A percentile compares a stretch with the other conserved stretches of the same genome.
phyloP scores from a whole-genome alignment of 345 rosid genomes.

The Rubroshorea leprosula region DNA sequence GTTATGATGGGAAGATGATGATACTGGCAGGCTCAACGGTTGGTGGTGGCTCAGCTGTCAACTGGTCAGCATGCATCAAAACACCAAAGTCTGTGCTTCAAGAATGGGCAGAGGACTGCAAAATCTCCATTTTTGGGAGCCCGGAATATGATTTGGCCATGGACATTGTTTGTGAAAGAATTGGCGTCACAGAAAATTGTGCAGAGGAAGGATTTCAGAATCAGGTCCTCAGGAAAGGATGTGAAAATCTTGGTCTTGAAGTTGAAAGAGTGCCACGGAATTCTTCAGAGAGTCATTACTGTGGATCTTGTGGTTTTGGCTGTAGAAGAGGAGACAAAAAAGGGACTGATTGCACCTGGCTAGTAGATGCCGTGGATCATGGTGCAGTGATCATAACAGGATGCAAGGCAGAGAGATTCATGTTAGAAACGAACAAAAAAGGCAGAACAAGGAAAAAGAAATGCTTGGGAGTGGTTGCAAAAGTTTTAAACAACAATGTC shows the following conservation, averaged over 20 bases:
- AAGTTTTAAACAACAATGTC: constrained; percentile 3
- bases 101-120: constrained; percentile 43
- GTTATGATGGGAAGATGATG: constrained; percentile 31
- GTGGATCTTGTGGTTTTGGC: constrained; percentile 52
- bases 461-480: constrained; percentile 30
- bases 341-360: constrained; percentile 53
- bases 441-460: constrained; percentile 23
- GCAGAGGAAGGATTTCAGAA: constrained; percentile 45
- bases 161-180: constrained; percentile 38
- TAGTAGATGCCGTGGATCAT: constrained; percentile 43
- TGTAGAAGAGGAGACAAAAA: constrained; percentile 50
- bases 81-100: constrained; percentile 35
- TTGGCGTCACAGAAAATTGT: constrained; percentile 39
- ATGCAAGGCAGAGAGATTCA: constrained; percentile 22
- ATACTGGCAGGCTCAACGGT: constrained; percentile 48
- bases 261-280: constrained; percentile 41
- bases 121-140: constrained; percentile 31
- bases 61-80: constrained; percentile 54
- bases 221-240: constrained; percentile 49
- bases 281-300: constrained; percentile 42
- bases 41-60: constrained; percentile 57
- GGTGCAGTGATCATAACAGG: constrained; percentile 37
- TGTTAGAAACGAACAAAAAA: constrained; percentile 30
- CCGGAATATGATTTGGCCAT: constrained; percentile 10
- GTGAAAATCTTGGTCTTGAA: constrained; percentile 43